Evolutionary conservation across 768 basidiomycete genomes (phyloP).

Genomic region (Collybiopsis confluens): DNA sequence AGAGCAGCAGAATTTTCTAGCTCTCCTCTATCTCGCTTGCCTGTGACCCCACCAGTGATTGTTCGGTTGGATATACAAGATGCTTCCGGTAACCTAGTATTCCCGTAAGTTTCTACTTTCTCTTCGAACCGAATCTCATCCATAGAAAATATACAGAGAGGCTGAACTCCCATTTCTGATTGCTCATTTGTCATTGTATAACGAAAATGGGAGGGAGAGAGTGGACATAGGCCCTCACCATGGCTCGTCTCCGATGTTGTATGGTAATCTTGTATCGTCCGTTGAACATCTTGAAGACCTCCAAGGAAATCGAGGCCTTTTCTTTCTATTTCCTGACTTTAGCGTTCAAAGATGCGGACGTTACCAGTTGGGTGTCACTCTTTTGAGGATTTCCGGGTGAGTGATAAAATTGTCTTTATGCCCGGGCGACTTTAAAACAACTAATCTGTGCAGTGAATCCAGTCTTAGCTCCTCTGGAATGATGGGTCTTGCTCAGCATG

Average conservation of each 20-base stretch:
- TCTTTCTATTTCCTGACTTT: conserved; percentile 89
- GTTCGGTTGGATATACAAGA: conserved; percentile 76
- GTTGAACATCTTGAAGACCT: conserved; percentile 77
- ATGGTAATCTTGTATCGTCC: conserved; percentile 83
- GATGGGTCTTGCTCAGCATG: conserved; percentile 52
- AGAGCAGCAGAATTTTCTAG: conserved; percentile 79
- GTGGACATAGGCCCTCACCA: conserved; percentile 57
- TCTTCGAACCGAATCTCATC: no score
- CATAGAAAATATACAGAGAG: conserved; percentile 46
- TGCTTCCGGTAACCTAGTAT: conserved; percentile 61
- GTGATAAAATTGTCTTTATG: conserved; percentile 23
- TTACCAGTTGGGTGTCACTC: conserved; percentile 69
- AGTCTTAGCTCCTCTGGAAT: conserved; percentile 49
- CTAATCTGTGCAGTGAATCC: conserved; percentile 10
- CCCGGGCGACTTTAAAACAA: conserved; percentile 10
- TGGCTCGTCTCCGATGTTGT: conserved; percentile 53
- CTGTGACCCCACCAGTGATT: conserved; percentile 80
- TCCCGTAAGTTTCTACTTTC: conserved; percentile 59
- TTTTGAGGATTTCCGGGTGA: conserved; percentile 75
- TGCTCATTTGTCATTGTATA: conserved; percentile 74
- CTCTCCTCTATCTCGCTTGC: conserved; percentile 70
- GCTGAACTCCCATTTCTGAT: conserved; percentile 85
- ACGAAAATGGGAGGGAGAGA: conserved; percentile 58
- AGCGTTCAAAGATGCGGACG: conserved; percentile 76
- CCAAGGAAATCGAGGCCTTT: conserved; percentile 76